Percentiles rank a stretch among this genome's conserved stretches.
Conservation (phyloP, 345 rosid species). For the Lumnitzera littorea region DNA sequence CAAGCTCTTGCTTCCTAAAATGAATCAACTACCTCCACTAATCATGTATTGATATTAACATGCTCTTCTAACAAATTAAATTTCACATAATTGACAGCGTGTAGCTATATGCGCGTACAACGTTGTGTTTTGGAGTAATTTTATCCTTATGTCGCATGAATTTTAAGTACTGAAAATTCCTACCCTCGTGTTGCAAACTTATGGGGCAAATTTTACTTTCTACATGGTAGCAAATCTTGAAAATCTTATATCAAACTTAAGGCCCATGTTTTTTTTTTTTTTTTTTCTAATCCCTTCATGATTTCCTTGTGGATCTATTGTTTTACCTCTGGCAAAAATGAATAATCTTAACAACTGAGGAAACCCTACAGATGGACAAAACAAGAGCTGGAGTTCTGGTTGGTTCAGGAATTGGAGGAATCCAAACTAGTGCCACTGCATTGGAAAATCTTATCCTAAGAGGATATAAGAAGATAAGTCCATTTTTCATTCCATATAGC, state of each 20-base stretch:
- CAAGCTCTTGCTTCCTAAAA: neutral
- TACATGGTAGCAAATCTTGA: too few species aligned
- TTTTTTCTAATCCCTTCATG: too few species aligned
- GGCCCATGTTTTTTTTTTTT: too few species aligned
- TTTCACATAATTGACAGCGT: neutral
- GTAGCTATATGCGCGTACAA: neutral
- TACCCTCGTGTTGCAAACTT: too few species aligned
- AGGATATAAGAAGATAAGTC: conserved; percentile 53
- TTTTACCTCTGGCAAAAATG: neutral
- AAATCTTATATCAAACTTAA: too few species aligned
- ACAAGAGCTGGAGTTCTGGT: conserved; percentile 53
- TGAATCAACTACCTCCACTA: too few species aligned
- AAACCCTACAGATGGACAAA: conserved; percentile 40
- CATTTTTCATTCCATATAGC: conserved; percentile 56
- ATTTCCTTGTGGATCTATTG: too few species aligned
- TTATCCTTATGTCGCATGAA: too few species aligned
- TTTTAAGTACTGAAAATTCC: too few species aligned
- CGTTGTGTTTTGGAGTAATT: too few species aligned
- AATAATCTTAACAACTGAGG: neutral
- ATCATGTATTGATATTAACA: neutral
- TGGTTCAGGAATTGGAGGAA: conserved; percentile 71
- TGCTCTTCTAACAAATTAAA: neutral
- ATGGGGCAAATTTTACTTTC: too few species aligned
- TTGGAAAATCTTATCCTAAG: conserved; percentile 44
- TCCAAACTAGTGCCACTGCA: conserved; percentile 39